Evolutionary conservation across 1,284 basidiomycete species (phyloP).

Genomic region (Apiotrichum laibachii): DNA sequence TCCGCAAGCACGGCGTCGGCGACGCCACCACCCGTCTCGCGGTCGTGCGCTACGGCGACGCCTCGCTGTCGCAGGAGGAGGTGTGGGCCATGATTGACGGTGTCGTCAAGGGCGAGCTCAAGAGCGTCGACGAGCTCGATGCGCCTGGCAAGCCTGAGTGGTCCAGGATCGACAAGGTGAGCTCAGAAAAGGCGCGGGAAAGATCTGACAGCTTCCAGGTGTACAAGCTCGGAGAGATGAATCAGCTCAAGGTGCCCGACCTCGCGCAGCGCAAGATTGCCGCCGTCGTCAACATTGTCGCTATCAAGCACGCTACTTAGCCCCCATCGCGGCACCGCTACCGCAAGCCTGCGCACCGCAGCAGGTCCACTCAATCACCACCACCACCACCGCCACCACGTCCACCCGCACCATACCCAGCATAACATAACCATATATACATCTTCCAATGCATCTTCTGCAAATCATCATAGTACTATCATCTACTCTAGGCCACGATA

Average conservation of each 20-base stretch:
- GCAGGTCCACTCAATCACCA: background rate
- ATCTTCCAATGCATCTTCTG: conserved; percentile 1
- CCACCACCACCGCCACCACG: background rate
- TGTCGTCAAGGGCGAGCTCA: conserved; percentile 53
- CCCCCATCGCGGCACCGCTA: background rate
- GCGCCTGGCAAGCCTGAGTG: conserved; percentile 54
- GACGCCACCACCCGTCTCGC: conserved; percentile 65
- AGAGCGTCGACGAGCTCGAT: conserved; percentile 11
- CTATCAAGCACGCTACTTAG: conserved; percentile 68
- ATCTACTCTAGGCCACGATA: conserved; percentile 30
- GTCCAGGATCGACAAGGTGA: conserved; percentile 67
- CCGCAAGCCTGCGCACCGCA: background rate
- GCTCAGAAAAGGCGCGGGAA: conserved; percentile 19
- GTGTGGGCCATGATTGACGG: conserved; percentile 58
- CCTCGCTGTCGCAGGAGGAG: conserved; percentile 18
- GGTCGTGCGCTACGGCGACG: conserved; percentile 63
- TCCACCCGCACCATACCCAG: conserved; percentile 11
- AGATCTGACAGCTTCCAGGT: conserved; percentile 55
- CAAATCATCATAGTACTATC: background rate
- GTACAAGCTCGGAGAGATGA: conserved; percentile 65
- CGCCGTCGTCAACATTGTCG: conserved; percentile 70
- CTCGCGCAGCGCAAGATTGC: conserved; percentile 58
- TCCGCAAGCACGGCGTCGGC: conserved; percentile 77
- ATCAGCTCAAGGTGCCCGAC: conserved; percentile 44
- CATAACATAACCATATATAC: conserved; percentile 6